phyloP scores from a whole-genome alignment of 495 filamentous ascomycete genomes.

The Podospora fimiseda region DNA sequence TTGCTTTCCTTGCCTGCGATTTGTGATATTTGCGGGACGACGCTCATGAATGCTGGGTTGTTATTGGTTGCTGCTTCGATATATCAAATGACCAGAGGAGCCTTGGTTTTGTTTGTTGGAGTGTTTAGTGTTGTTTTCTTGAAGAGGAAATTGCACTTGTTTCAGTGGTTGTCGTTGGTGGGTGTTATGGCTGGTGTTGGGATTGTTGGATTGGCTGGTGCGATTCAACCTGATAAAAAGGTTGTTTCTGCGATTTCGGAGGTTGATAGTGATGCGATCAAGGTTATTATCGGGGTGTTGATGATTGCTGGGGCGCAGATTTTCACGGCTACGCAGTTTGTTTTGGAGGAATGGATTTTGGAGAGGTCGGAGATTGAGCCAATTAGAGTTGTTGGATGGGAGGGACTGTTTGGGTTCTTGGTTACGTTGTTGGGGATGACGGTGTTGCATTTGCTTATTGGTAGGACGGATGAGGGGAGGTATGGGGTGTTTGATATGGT shows the following conservation, averaged over 20 bases:
- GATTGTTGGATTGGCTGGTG: constrained; percentile 82
- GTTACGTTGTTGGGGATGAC: constrained; percentile 76
- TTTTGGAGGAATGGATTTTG: constrained; percentile 89
- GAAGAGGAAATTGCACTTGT: constrained; percentile 63
- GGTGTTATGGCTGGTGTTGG: constrained; percentile 85
- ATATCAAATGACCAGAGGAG: constrained; percentile 97
- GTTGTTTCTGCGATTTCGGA: constrained; percentile 21
- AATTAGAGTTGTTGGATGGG: constrained; percentile 90
- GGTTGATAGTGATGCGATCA: constrained; percentile 52
- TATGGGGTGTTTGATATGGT: constrained; percentile 85
- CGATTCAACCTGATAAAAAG: constrained; percentile 61
- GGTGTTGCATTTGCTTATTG: constrained; percentile 68
- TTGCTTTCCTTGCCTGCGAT: constrained; percentile 80
- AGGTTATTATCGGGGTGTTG: constrained; percentile 73
- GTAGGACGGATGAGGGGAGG: constrained; percentile 62
- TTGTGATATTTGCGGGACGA: constrained; percentile 92
- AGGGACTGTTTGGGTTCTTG: constrained; percentile 86
- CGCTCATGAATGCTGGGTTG: constrained; percentile 92
- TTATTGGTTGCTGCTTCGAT: constrained; percentile 91
- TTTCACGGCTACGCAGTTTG: constrained; percentile 94
- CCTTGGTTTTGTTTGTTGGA: constrained; percentile 89
- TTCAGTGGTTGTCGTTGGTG: constrained; percentile 84
- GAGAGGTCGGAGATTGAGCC: constrained; percentile 86
- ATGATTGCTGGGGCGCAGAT: constrained; percentile 92
- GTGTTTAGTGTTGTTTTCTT: constrained; percentile 92